Conservation (phyloP, 169 alveolate species). For the Eimeria acervulina region DNA sequence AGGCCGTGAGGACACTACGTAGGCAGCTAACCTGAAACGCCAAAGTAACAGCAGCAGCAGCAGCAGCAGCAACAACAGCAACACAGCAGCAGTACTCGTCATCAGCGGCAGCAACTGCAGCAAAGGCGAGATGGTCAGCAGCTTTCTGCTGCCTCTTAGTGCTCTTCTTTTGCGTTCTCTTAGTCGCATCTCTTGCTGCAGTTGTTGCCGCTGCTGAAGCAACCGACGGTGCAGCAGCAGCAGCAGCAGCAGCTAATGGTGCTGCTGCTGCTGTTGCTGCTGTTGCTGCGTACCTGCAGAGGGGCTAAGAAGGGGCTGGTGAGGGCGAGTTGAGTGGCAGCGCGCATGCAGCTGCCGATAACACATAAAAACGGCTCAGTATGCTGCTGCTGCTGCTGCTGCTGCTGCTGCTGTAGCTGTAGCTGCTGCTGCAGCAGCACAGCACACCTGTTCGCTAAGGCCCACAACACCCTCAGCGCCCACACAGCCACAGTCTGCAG, state of each 20-base stretch:
- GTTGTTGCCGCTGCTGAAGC: neutral
- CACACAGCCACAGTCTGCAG: slow-evolving; percentile 56
- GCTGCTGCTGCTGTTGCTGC: slow-evolving; percentile 52
- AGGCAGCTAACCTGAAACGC: neutral
- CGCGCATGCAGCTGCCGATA: slow-evolving; percentile 4
- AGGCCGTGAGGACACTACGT: neutral
- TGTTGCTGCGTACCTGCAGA: slow-evolving; percentile 3
- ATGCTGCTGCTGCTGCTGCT: slow-evolving; percentile 22
- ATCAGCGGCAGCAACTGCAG: slow-evolving; percentile 7
- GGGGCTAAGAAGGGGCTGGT: slow-evolving; percentile 45
- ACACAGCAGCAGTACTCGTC: neutral
- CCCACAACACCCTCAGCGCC: slow-evolving; percentile 24
- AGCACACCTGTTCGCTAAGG: slow-evolving; percentile 25
- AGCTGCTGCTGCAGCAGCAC: slow-evolving; percentile 51
- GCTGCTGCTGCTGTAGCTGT: slow-evolving; percentile 32
- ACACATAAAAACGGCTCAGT: neutral
- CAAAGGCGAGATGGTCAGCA: neutral
- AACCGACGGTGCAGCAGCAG: neutral
- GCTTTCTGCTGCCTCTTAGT: neutral
- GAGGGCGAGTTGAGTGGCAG: slow-evolving; percentile 45
- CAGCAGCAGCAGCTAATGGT: too few relatives aligned
- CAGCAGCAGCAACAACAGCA: neutral
- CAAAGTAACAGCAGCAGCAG: neutral
- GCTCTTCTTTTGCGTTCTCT: neutral
- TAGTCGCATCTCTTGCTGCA: neutral